Evolutionary conservation across 176 grass and related monocot genomes (phyloP), one percentile per base, ranked within the genome.

Genomic region (Ampelocalamus luodianensis): DNA sequence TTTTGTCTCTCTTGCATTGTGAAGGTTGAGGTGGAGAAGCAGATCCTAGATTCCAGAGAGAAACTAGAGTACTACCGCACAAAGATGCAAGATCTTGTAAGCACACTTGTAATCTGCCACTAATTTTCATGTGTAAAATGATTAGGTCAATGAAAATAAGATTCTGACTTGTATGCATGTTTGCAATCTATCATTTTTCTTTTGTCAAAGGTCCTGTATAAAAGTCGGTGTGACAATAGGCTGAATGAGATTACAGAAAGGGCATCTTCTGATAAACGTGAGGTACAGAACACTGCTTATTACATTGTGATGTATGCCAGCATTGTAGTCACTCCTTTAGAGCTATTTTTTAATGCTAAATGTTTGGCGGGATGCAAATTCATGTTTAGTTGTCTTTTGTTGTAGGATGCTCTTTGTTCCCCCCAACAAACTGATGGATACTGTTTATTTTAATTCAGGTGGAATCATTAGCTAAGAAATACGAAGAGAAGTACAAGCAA

Each of bases 401-500:
- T 65, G 5, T 56, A 10, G 15, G 64, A 23, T 59, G 56, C 58
- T 81, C 4, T 29, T 70, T 86, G 4, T 23, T 10, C n/a, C 56
- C 9, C 54, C 56, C 53, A 59, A 22, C 40, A 69, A 65, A 80
- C 60, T 80, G 27, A 83, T 75, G 10, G 50, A 34, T 17, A 39
- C 15, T 77, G 26, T 87, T 83, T 67, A 61, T 44, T 79, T 82
- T 32, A 67, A 69, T 83, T 85, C 88, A 99, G 96, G 96, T 96
- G 69, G 96, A 99, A 85, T 94, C 90, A 26, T 74, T 99, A 75
- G 92, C 84, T 62, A 99, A 92, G 82, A 99, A 96, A 83, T 99
- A 99, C 76, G 96, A 96, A 92, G 96, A 99, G 82, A 99, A 96
- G 65, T 99, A 99, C 91, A 99, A 96, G 84, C 93, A 96, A 86